A percentile compares a stretch with the other conserved stretches of the same genome.
phyloP scores from a whole-genome alignment of 805 yeast species.

The Teunomyces stri region DNA sequence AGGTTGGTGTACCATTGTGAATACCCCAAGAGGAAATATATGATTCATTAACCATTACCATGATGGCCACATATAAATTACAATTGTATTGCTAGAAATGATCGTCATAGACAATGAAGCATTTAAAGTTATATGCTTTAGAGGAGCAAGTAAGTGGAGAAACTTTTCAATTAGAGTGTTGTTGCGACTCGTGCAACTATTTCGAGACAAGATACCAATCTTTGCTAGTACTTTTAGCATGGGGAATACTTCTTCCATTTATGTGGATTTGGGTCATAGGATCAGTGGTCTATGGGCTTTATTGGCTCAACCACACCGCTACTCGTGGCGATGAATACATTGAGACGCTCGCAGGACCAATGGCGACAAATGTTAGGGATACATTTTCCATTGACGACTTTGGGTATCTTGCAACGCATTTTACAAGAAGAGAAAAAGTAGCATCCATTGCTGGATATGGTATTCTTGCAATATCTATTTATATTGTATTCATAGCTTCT shows the following conservation, averaged over 20 bases:
- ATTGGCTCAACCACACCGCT: conserved; percentile 7
- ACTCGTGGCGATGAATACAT: conserved; percentile 10
- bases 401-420: conserved; percentile 11
- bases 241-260: conserved; percentile 18
- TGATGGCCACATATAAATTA: not conserved
- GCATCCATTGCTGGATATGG: not conserved
- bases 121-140: not conserved
- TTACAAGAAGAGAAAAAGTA: not conserved
- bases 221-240: conserved; percentile 7
- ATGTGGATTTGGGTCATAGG: conserved; percentile 17
- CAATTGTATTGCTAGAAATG: not conserved
- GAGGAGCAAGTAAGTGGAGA: not conserved
- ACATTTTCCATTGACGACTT: conserved; percentile 17
- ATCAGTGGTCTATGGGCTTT: conserved; percentile 6
- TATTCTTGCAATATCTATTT: not conserved
- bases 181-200: conserved; percentile 7
- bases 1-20: not conserved
- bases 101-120: not conserved
- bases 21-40: not conserved
- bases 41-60: not conserved
- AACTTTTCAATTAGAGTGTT: conserved; percentile 2
- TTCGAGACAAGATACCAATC: not conserved
- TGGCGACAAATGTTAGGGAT: conserved; percentile 6
- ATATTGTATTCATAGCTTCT: not conserved
- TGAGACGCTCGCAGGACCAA: conserved; percentile 2